Conservation (phyloP, 495 filamentous ascomycete species). For the Aspergillus baeticus region DNA sequence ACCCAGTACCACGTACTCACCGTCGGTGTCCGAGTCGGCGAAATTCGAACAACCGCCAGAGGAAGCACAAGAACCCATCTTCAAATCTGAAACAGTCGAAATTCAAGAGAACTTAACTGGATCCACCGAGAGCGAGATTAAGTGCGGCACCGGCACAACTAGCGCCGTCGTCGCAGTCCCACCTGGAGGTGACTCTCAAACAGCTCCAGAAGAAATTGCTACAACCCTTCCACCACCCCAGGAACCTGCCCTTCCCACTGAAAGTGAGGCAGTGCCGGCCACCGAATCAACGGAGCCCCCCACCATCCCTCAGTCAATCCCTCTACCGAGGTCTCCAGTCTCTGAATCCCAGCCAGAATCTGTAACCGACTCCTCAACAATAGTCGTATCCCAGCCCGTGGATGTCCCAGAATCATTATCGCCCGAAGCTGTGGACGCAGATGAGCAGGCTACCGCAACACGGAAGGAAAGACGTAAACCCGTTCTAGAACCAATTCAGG, state of each 20-base stretch:
- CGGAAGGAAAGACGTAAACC: slow-evolving; percentile 48
- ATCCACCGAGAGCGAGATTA: slow-evolving; percentile 27
- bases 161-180: slow-evolving; percentile 34
- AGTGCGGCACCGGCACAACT: slow-evolving; percentile 34
- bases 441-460: slow-evolving; percentile 18
- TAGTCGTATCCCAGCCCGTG: slow-evolving; percentile 8
- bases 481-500: slow-evolving; percentile 55
- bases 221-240: slow-evolving; percentile 23
- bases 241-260: slow-evolving; percentile 16
- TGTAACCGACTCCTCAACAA: slow-evolving; percentile 18
- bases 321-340: slow-evolving; percentile 23
- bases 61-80: slow-evolving; percentile 20
- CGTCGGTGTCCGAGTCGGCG: neutral
- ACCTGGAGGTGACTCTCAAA: slow-evolving; percentile 30
- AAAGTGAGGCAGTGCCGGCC: slow-evolving; percentile 18
- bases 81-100: slow-evolving; percentile 30
- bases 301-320: slow-evolving; percentile 16
- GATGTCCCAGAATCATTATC: slow-evolving; percentile 19
- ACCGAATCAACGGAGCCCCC: slow-evolving; percentile 11
- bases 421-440: slow-evolving; percentile 20
- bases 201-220: slow-evolving; percentile 29
- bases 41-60: slow-evolving; percentile 12
- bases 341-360: slow-evolving; percentile 19
- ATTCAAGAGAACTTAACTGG: slow-evolving; percentile 26
- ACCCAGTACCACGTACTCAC: slow-evolving; percentile 15